Evolutionary conservation across 129 eudicot species (phyloP), one percentile per base, ranked within the genome.

Genomic region (Pittosporum tobira): DNA sequence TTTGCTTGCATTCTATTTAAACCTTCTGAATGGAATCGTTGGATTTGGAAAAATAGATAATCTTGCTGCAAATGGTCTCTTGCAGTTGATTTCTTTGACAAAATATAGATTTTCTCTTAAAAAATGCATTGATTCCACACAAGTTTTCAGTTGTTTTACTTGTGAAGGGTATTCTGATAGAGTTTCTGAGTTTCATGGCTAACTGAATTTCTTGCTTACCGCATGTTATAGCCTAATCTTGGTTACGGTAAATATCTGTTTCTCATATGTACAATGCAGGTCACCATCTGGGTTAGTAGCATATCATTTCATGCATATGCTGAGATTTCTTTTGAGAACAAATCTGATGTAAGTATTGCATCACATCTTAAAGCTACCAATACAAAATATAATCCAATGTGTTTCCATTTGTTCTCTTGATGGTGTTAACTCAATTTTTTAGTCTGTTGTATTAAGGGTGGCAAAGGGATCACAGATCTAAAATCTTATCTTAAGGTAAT

Each of bases 381-480:
- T 29, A 54, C 25, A 7, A 29, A 9, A 4, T 6, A 6, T 4
- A 16, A 9, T 14, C 0, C 12, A 16, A 15, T 10, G 24, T 15
- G 9, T 29, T 54, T 20, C 25, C 9, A 20, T 31, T 0, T 57
- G 3, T 22, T 15, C 36, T 56, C 45, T 69, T 62, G 36, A 12
- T 63, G 4, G 18, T 49, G 37, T 59, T n/a, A n/a, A n/a, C 28
- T 71, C 21, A 45, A 28, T 10, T 24, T 9, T 69, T 52, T 21
- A 36, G 36, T 23, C 27, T 46, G 57, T 36, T n/a, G 7, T 62
- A 2, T 24, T 43, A 34, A 91, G 98, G 94, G 90, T 67, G 98
- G 95, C 75, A 91, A 87, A 69, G 98, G 99, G 55, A 67, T 93
- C 71, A 93, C 99, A 23, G 91, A 93, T 70, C 76, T 93, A 34